phyloP scores from a whole-genome alignment of 179 eudicot species.

The Amaranthus tricolor region DNA sequence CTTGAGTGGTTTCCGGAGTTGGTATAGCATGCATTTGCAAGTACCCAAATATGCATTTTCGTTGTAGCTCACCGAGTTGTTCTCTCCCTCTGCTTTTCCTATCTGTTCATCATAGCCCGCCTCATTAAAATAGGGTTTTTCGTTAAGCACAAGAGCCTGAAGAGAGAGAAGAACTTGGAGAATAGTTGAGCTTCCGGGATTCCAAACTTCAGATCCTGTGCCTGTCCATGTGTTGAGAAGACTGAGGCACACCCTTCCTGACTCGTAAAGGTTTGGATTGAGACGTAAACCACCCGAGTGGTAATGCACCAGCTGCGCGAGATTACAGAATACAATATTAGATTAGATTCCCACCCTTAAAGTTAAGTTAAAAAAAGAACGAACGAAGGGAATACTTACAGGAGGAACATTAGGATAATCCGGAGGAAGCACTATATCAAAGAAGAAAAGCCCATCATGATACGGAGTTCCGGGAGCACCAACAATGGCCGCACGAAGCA shows the following conservation, averaged over 20 bases:
- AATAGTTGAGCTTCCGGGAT: constrained; percentile 72
- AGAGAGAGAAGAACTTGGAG: constrained; percentile 97
- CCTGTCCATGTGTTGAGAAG: constrained; percentile 97
- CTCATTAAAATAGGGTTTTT: constrained; percentile 93
- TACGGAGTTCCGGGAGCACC: constrained; percentile 96
- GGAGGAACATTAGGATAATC: constrained; percentile 95
- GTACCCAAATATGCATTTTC: constrained; percentile 86
- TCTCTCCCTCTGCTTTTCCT: constrained; percentile 92
- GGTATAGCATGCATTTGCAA: constrained; percentile 82
- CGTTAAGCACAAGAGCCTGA: constrained; percentile 96
- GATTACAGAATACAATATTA: not conserved
- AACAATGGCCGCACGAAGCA: constrained; percentile 72
- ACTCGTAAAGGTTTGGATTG: constrained; percentile 94
- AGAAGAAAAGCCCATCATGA: constrained; percentile 87
- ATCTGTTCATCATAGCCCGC: constrained; percentile 90
- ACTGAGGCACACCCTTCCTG: constrained; percentile 96
- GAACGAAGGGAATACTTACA: constrained; percentile 43
- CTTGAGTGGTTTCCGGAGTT: constrained; percentile 46
- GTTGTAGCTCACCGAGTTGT: constrained; percentile 88
- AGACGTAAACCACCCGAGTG: constrained; percentile 88
- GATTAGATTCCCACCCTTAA: not conserved
- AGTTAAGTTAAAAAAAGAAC: not conserved
- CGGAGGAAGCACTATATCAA: constrained; percentile 78
- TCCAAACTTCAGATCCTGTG: constrained; percentile 87
- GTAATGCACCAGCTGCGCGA: constrained; percentile 75